Percentiles rank a stretch among this genome's conserved stretches.
These are phyloP conservation scores for Magnusiomyces ingens DNA, from an alignment of 1,139 yeast species.

Conservation along the genomic window DNA sequence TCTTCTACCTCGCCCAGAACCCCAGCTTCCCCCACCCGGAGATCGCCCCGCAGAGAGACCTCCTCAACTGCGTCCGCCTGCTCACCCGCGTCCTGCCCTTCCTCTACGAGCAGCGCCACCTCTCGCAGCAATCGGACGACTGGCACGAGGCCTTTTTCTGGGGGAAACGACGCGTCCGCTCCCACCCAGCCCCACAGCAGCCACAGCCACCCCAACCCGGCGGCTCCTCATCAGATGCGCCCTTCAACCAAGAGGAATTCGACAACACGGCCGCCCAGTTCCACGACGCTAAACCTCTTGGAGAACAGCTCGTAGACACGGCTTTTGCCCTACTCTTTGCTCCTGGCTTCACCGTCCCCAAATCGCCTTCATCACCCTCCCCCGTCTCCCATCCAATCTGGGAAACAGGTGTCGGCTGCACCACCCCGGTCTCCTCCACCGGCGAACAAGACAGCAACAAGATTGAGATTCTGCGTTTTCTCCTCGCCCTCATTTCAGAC, in stretches of 20 bases:
- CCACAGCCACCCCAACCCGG: no score
- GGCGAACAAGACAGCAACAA: conserved; percentile 55
- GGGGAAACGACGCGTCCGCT: conserved; percentile 27
- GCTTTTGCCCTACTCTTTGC: conserved; percentile 52
- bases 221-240: no score
- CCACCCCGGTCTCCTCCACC: conserved; percentile 39
- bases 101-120: conserved; percentile 41
- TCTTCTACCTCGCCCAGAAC: conserved; percentile 29
- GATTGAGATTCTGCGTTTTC: conserved; percentile 55
- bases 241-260: conserved; percentile 7
- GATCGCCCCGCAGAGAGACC: conserved; percentile 27
- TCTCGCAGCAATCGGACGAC: conserved; percentile 30
- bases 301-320: conserved; percentile 42
- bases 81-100: conserved; percentile 64
- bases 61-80: conserved; percentile 57
- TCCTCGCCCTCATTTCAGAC: conserved; percentile 58
- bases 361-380: conserved; percentile 17
- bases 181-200: no score
- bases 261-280: conserved; percentile 6
- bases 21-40: conserved; percentile 28
- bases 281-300: conserved; percentile 36
- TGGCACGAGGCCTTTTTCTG: conserved; percentile 41
- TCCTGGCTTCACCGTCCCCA: conserved; percentile 52
- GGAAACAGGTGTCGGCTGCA: conserved; percentile 73
- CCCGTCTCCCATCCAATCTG: conserved; percentile 39